A percentile compares a stretch with the other conserved stretches of the same genome.
phyloP scores from a whole-genome alignment of 768 basidiomycete species.

The Trametopsis cervina region DNA sequence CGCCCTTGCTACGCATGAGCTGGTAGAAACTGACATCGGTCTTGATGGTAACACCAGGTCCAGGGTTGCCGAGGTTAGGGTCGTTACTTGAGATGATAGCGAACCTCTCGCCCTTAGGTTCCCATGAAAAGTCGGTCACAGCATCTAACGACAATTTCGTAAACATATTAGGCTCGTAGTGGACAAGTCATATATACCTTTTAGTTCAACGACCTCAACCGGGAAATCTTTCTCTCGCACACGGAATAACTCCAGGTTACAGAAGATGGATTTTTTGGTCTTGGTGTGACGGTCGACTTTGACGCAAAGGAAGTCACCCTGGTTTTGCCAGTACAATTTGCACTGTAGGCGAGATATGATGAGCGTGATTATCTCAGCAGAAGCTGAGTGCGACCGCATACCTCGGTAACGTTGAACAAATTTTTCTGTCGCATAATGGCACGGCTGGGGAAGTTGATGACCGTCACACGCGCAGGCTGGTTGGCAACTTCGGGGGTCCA shows the following conservation, averaged over 20 bases:
- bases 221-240: conserved; percentile 97
- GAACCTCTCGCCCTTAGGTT: conserved; percentile 95
- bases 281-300: conserved; percentile 99
- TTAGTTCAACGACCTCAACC: conserved; percentile 95
- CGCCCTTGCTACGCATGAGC: conserved; percentile 85
- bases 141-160: conserved; percentile 49
- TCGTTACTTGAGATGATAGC: conserved; percentile 92
- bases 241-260: conserved; percentile 96
- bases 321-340: conserved; percentile 97
- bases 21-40: conserved; percentile 97
- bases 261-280: conserved; percentile 97
- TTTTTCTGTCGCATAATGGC: conserved; percentile 88
- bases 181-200: conserved; percentile 47
- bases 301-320: conserved; percentile 97
- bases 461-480: conserved; percentile 94
- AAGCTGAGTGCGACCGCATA: conserved; percentile 25
- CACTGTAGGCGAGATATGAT: conserved; percentile 46
- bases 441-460: conserved; percentile 84
- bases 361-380: not conserved
- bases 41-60: conserved; percentile 90
- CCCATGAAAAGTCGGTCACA: conserved; percentile 97
- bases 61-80: conserved; percentile 86
- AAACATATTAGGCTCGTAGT: not conserved
- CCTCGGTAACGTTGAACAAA: conserved; percentile 95
- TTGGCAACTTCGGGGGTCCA: conserved; percentile 98